Percentiles rank a stretch among this genome's conserved stretches.
phyloP scores from a whole-genome alignment of 129 eudicot genomes.

The Lactuca saligna region DNA sequence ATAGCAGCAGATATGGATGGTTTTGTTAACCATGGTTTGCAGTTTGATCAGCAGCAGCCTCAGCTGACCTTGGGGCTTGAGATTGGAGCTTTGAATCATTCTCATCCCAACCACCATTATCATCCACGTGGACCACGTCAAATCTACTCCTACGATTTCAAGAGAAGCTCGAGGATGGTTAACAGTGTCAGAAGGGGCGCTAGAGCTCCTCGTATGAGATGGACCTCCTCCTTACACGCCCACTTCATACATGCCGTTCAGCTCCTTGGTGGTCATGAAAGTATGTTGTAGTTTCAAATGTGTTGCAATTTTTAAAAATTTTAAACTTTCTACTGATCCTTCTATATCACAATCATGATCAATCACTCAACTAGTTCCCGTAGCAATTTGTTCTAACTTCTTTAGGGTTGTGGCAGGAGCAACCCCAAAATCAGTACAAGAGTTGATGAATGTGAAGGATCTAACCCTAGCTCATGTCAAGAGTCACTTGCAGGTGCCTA shows the following conservation, averaged over 20 bases:
- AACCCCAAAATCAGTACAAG: slow-evolving; percentile 91
- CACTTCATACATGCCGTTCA: slow-evolving; percentile 94
- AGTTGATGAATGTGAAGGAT: slow-evolving; percentile 96
- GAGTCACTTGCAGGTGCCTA: slow-evolving; percentile 82
- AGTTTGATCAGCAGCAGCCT: slow-evolving; percentile 46
- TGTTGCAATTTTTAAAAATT: background rate
- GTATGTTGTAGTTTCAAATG: slow-evolving; percentile 37
- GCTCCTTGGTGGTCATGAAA: slow-evolving; percentile 94
- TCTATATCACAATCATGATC: background rate
- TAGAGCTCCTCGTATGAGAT: slow-evolving; percentile 90
- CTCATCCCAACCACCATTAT: slow-evolving; percentile 31
- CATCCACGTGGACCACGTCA: slow-evolving; percentile 64
- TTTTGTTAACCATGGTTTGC: slow-evolving; percentile 3
- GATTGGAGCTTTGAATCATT: slow-evolving; percentile 24
- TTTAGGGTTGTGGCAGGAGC: slow-evolving; percentile 62
- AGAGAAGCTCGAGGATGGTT: slow-evolving; percentile 51
- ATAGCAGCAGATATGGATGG: slow-evolving; percentile 18
- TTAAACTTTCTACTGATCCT: background rate
- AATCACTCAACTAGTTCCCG: background rate
- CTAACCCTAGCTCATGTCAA: slow-evolving; percentile 97
- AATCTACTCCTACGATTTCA: slow-evolving; percentile 47
- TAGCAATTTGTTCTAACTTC: slow-evolving; percentile 1
- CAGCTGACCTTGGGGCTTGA: slow-evolving; percentile 55
- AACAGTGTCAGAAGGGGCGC: slow-evolving; percentile 54
- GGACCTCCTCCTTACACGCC: slow-evolving; percentile 94